Evolutionary conservation across 148 eudicot species (phyloP).

Genomic region (Drosera capensis): DNA sequence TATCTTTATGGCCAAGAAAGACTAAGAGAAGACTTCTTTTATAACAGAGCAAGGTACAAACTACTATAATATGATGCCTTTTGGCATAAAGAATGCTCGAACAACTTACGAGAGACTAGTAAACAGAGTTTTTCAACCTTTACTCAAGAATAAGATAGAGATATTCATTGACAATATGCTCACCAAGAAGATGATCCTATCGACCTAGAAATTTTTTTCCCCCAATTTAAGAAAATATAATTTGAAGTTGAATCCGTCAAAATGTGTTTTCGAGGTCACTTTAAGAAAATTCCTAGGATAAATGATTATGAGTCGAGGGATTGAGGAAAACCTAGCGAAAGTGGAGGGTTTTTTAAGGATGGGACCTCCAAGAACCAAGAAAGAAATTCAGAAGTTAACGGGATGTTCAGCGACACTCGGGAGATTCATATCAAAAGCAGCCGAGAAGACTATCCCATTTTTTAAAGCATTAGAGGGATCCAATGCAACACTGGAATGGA

Average conservation of each 20-base stretch:
- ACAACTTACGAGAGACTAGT: background rate
- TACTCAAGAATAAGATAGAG: background rate
- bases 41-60: background rate
- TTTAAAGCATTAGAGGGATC: no score
- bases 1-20: background rate
- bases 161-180: background rate
- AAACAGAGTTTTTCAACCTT: background rate
- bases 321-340: background rate
- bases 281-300: background rate
- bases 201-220: background rate
- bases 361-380: no score
- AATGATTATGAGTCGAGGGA: background rate
- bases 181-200: background rate
- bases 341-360: no score
- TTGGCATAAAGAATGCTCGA: no score
- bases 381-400: no score
- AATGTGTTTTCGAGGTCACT: background rate
- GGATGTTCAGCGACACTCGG: no score
- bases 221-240: background rate
- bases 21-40: background rate
- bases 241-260: background rate
- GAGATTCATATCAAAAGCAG: no score
- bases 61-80: background rate
- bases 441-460: no score
- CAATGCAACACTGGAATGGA: no score